These are phyloP conservation scores for Candida namnaoensis DNA, from an alignment of 805 yeast species.

Conservation along the genomic window DNA sequence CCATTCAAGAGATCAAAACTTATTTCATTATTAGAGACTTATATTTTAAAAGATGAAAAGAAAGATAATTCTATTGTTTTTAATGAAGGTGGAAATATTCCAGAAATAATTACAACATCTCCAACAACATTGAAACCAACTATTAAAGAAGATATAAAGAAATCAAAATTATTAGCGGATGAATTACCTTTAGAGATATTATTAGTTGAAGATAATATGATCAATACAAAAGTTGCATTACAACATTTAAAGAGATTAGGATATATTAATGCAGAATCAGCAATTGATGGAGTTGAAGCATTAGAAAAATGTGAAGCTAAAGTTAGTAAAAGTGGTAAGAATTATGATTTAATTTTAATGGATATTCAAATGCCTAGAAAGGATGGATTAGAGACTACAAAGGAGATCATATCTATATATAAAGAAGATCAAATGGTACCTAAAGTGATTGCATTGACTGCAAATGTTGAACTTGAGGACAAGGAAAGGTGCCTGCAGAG, in stretches of 20 bases:
- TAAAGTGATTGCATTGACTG: constrained; percentile 91
- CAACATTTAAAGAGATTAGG: constrained; percentile 67
- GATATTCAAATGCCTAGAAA: constrained; percentile 92
- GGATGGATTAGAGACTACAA: constrained; percentile 90
- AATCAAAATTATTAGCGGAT: constrained; percentile 1
- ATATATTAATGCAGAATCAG: constrained; percentile 41
- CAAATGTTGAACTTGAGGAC: constrained; percentile 55
- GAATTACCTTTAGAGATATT: constrained; percentile 46
- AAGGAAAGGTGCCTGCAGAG: constrained; percentile 33
- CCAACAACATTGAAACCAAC: background rate
- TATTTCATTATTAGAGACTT: background rate
- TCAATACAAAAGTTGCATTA: constrained; percentile 53
- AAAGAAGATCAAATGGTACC: constrained; percentile 61
- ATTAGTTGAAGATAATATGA: constrained; percentile 91
- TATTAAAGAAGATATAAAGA: background rate
- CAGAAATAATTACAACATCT: background rate
- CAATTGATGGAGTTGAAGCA: constrained; percentile 88
- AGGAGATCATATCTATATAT: constrained; percentile 47
- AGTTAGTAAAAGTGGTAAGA: constrained; percentile 27
- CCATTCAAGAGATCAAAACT: constrained; percentile 11
- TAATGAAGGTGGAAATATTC: no score
- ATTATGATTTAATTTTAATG: constrained; percentile 88
- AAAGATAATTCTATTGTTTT: no score
- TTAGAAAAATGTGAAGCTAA: constrained; percentile 85
- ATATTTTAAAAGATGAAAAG: no score